Percentiles rank a stretch among this genome's conserved stretches.
Evolutionary conservation across 2,329 filamentous ascomycete species (phyloP).

Genomic region (Alternaria atra): DNA sequence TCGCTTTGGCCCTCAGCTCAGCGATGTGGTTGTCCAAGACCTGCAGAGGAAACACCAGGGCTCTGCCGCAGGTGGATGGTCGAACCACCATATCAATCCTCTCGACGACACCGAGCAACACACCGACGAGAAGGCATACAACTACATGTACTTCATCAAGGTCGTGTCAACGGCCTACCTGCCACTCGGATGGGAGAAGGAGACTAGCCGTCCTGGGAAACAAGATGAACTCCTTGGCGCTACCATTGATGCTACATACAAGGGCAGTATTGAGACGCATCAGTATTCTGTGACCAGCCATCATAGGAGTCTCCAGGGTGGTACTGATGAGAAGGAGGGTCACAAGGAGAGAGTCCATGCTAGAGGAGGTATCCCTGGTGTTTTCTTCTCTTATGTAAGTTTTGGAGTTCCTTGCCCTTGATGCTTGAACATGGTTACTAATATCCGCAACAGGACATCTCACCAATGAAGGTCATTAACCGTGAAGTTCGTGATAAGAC

Average conservation of each 20-base stretch:
- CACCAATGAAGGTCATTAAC: conserved; percentile 99
- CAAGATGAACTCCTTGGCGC: conserved; percentile 62
- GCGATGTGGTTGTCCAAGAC: conserved; percentile 67
- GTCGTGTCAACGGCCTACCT: conserved; percentile 96
- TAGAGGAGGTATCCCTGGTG: conserved; percentile 89
- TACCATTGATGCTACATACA: conserved; percentile 64
- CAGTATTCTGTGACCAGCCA: conserved; percentile 99
- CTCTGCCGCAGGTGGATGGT: conserved; percentile 72
- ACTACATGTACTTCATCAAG: conserved; percentile 99
- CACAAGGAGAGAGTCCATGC: conserved; percentile 93
- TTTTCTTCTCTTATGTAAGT: conserved; percentile 97
- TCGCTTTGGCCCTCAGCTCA: conserved; percentile 91
- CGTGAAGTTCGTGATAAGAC: conserved; percentile 88
- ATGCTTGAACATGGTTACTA: conserved; percentile 10
- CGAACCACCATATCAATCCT: conserved; percentile 90
- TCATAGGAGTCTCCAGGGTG: conserved; percentile 85
- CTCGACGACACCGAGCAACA: conserved; percentile 81
- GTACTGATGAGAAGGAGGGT: conserved; percentile 83
- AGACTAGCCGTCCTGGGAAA: conserved; percentile 46
- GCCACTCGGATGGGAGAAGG: conserved; percentile 84
- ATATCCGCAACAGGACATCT: conserved; percentile 82
- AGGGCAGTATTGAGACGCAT: conserved; percentile 92
- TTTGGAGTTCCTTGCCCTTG: not conserved
- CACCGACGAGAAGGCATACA: conserved; percentile 84
- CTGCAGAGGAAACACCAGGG: conserved; percentile 59